Conservation (phyloP, 2,329 filamentous ascomycete species). For the Arthrobotrys sphaeroides region DNA sequence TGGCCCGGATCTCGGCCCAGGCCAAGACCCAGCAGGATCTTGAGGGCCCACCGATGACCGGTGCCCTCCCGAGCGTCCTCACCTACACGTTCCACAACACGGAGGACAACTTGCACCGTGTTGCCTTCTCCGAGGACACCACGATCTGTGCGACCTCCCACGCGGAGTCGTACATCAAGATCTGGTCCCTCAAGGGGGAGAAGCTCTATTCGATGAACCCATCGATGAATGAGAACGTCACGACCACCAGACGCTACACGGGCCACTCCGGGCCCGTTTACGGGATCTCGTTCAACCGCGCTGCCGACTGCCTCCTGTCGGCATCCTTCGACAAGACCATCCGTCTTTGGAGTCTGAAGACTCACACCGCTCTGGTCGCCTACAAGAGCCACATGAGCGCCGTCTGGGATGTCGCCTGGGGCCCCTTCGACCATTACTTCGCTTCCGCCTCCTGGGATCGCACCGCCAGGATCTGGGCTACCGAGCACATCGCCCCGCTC, state of each 20-base stretch:
- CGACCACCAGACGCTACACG: conserved; percentile 78
- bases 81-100: conserved; percentile 99
- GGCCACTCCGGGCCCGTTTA: conserved; percentile 92
- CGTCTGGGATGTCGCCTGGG: conserved; percentile 87
- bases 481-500: conserved; percentile 88
- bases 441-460: conserved; percentile 86
- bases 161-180: conserved; percentile 90
- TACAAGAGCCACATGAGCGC: conserved; percentile 94
- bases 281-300: conserved; percentile 82
- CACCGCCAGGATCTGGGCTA: conserved; percentile 88
- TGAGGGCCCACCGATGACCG: conserved; percentile 81
- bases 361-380: conserved; percentile 89
- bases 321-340: conserved; percentile 87
- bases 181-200: conserved; percentile 90
- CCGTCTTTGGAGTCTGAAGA: conserved; percentile 90
- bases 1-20: conserved; percentile 61
- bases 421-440: conserved; percentile 95
- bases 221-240: conserved; percentile 69
- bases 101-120: conserved; percentile 76
- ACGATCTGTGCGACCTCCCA: conserved; percentile 87
- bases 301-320: conserved; percentile 81
- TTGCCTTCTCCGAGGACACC: conserved; percentile 94
- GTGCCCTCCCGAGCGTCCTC: conserved; percentile 83
- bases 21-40: conserved; percentile 46
- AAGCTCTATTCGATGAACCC: conserved; percentile 75